phyloP scores from a whole-genome alignment of 306 rosid species.

The Carpinus viminea region DNA sequence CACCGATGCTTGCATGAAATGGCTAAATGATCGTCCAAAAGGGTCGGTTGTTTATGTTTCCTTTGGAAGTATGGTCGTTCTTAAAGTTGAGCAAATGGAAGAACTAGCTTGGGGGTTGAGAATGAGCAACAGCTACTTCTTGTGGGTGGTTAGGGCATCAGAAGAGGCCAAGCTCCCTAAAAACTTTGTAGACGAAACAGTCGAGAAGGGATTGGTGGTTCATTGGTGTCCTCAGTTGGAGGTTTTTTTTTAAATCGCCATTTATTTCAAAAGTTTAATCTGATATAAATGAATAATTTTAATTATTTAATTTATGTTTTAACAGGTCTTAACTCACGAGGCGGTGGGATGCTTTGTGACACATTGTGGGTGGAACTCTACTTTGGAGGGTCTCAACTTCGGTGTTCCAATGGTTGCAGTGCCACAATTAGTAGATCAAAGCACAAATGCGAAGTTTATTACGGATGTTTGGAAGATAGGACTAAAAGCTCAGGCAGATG shows the following conservation, averaged over 20 bases:
- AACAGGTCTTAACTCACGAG: neutral
- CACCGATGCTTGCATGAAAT: slow-evolving; percentile 22
- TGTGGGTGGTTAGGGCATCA: neutral
- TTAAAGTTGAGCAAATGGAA: neutral
- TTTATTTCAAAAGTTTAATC: too few species aligned
- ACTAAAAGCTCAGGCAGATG: neutral
- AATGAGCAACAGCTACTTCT: neutral
- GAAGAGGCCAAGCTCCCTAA: neutral
- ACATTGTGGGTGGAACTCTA: slow-evolving; percentile 1
- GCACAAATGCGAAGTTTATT: neutral
- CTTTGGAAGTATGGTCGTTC: neutral
- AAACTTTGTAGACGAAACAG: neutral
- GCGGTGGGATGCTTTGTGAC: slow-evolving; percentile 7
- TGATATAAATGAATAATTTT: too few species aligned
- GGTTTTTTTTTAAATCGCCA: neutral
- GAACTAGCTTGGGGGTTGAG: slow-evolving; percentile 1
- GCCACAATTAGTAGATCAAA: neutral
- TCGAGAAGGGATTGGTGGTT: neutral
- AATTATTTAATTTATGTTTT: too few species aligned
- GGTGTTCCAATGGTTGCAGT: neutral
- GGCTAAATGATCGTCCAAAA: slow-evolving; percentile 36
- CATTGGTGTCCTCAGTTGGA: neutral
- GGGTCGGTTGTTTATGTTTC: neutral
- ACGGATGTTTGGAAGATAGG: neutral
- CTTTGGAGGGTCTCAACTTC: neutral